Percentiles rank a stretch among this genome's conserved stretches.
phyloP scores from a whole-genome alignment of 805 yeast species.

The Yarrowia sp. region DNA sequence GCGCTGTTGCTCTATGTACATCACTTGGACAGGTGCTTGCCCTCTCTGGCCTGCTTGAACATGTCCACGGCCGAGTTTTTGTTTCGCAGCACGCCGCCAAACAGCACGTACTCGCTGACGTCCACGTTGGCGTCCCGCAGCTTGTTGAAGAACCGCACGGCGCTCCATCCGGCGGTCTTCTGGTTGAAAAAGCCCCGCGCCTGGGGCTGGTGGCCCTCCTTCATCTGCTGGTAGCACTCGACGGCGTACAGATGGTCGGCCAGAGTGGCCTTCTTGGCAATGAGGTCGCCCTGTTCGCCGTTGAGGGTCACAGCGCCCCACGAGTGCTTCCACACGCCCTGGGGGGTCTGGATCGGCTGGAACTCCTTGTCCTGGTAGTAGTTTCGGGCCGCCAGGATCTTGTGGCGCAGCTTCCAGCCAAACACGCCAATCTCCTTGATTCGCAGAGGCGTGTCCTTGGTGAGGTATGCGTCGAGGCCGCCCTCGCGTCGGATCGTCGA shows the following conservation, averaged over 20 bases:
- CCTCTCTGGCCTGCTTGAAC: constrained; percentile 24
- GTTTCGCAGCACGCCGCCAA: constrained; percentile 21
- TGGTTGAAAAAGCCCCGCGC: constrained; percentile 26
- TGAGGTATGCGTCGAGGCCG: constrained; percentile 87
- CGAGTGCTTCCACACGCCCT: constrained; percentile 33
- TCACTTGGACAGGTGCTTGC: constrained; percentile 7
- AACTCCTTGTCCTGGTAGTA: constrained; percentile 26
- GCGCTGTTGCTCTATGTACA: not conserved
- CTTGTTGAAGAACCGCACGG: constrained; percentile 15
- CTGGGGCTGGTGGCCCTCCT: constrained; percentile 32
- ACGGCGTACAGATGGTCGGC: constrained; percentile 35
- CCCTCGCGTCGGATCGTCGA: constrained; percentile 92
- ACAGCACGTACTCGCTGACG: constrained; percentile 28
- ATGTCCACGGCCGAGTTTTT: constrained; percentile 4
- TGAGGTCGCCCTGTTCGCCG: constrained; percentile 5
- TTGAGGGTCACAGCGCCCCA: constrained; percentile 16
- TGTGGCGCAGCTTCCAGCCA: constrained; percentile 90
- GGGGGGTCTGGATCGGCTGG: constrained; percentile 27
- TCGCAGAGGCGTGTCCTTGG: constrained; percentile 87
- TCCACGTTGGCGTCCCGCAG: constrained; percentile 27
- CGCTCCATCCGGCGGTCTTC: constrained; percentile 20
- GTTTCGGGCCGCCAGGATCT: constrained; percentile 57
- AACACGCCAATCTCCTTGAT: constrained; percentile 88
- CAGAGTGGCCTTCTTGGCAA: constrained; percentile 34
- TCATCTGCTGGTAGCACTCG: constrained; percentile 31